Conservation (phyloP, 2,329 filamentous ascomycete genomes). For the Diaporthe batatas region DNA sequence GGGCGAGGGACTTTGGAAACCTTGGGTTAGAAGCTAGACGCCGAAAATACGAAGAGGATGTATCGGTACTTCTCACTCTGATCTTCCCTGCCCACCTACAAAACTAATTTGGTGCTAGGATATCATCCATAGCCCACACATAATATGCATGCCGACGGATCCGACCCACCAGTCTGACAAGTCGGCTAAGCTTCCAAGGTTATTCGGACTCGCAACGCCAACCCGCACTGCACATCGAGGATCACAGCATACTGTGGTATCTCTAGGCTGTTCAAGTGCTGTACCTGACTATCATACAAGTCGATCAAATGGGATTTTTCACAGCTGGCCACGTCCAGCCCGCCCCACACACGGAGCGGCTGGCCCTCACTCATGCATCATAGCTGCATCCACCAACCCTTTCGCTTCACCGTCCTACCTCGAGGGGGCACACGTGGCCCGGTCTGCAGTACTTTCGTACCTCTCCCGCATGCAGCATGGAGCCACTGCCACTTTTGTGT, state of each 20-base stretch:
- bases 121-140: slow-evolving; percentile 4
- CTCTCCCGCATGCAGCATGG: background rate
- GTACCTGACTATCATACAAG: slow-evolving; percentile 27
- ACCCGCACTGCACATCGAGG: background rate
- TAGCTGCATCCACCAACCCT: background rate
- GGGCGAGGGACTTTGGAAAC: background rate
- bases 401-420: slow-evolving; percentile 7
- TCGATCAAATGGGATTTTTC: background rate
- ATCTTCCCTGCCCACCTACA: background rate
- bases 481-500: background rate
- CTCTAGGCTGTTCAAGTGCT: slow-evolving; percentile 11
- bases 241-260: background rate
- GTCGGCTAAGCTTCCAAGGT: slow-evolving; percentile 40
- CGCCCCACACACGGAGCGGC: background rate
- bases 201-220: slow-evolving; percentile 25
- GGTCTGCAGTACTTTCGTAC: background rate
- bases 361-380: slow-evolving; percentile 4
- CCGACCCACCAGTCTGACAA: slow-evolving; percentile 28
- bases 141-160: slow-evolving; percentile 38
- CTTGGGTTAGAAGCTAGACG: slow-evolving; percentile 13
- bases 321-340: slow-evolving; percentile 12
- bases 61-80: slow-evolving; percentile 12
- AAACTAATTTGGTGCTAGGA: background rate
- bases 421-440: background rate
- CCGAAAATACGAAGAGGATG: slow-evolving; percentile 4